Conservation (phyloP, 2,329 filamentous ascomycete species). For the Aspergillus luchuensis region DNA sequence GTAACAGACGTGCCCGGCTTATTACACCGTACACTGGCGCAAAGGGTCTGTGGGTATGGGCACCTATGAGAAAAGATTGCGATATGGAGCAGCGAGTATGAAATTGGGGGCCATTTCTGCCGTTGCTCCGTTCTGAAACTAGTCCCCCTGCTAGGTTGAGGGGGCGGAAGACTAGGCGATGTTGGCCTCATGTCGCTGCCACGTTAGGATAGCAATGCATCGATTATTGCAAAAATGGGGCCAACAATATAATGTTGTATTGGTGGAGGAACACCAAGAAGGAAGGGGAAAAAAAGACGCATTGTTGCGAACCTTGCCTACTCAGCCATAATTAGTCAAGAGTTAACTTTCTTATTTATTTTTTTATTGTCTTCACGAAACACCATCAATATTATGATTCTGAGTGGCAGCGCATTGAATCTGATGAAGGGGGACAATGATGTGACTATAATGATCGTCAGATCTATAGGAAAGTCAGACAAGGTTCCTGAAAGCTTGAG, state of each 20-base stretch:
- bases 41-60: not conserved
- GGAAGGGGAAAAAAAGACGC: not conserved
- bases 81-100: not conserved
- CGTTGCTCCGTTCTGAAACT: slow-evolving; percentile 1
- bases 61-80: not conserved
- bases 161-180: not conserved
- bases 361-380: not conserved
- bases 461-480: not conserved
- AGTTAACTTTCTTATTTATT: too few relatives aligned
- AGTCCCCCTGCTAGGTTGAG: not conserved
- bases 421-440: not conserved
- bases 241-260: not conserved
- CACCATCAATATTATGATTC: not conserved
- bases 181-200: not conserved
- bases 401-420: not conserved
- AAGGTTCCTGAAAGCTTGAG: slow-evolving; percentile 2
- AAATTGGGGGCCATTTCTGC: slow-evolving; percentile 9
- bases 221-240: not conserved
- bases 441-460: slow-evolving; percentile 3
- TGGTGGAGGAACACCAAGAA: not conserved
- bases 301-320: not conserved
- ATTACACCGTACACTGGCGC: not conserved
- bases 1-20: not conserved
- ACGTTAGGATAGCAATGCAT: not conserved
- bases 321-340: too few relatives aligned